These are phyloP conservation scores for Ogataea parapolymorpha DNA, from an alignment of 805 yeast genomes.

Conservation along the genomic window DNA sequence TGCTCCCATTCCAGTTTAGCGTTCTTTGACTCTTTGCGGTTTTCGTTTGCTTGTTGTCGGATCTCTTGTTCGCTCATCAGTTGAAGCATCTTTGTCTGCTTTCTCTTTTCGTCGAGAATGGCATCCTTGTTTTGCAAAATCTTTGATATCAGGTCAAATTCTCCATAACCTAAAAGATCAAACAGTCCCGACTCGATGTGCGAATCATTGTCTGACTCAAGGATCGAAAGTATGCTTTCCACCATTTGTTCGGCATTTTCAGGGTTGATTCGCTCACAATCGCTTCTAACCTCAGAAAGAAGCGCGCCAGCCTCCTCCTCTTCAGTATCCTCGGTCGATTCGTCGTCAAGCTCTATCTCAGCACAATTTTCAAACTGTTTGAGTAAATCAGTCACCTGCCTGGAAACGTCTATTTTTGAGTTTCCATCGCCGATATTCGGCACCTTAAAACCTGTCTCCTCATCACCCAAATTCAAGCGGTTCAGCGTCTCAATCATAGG, in stretches of 20 bases:
- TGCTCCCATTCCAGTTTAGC: slow-evolving; percentile 45
- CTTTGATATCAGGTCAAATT: slow-evolving; percentile 71
- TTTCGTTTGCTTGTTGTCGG: slow-evolving; percentile 48
- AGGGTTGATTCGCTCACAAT: slow-evolving; percentile 27
- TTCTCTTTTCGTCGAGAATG: slow-evolving; percentile 25
- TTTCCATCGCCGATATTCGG: slow-evolving; percentile 35
- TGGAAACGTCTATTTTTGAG: slow-evolving; percentile 26
- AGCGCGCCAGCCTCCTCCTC: slow-evolving; percentile 9
- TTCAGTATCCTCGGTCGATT: slow-evolving; percentile 6
- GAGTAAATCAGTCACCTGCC: slow-evolving; percentile 25
- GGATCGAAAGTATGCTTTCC: slow-evolving; percentile 29
- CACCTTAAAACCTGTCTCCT: slow-evolving; percentile 18
- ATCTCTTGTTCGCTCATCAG: slow-evolving; percentile 55
- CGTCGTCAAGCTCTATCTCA: slow-evolving; percentile 18
- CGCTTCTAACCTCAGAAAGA: slow-evolving; percentile 19
- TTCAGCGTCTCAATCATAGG: slow-evolving; percentile 54
- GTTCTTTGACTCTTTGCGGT: slow-evolving; percentile 47
- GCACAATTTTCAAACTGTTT: slow-evolving; percentile 30
- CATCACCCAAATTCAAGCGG: slow-evolving; percentile 29
- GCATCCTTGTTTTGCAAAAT: slow-evolving; percentile 47
- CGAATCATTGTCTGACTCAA: slow-evolving; percentile 41
- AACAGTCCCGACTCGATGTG: slow-evolving; percentile 69
- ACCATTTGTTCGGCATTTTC: slow-evolving; percentile 16
- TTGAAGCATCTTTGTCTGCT: slow-evolving; percentile 8
- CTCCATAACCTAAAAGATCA: slow-evolving; percentile 82